phyloP scores from a whole-genome alignment of 139 green algal species.

The Microglena sp. region DNA sequence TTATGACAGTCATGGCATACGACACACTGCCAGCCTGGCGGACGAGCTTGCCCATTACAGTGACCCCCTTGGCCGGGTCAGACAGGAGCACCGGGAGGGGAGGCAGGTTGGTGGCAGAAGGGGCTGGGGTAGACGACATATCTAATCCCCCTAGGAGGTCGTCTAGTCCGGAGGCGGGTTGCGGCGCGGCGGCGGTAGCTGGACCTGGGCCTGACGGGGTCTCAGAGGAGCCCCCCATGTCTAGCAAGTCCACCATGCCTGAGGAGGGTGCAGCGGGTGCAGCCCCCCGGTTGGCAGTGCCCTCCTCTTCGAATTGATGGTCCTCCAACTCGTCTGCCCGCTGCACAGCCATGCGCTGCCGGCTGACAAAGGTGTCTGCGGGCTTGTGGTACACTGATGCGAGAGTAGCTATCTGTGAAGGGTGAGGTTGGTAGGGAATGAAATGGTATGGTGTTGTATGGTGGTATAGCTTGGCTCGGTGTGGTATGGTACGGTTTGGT shows the following conservation, averaged over 20 bases:
- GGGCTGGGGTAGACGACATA: conserved; percentile 3
- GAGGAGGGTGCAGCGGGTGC: no score
- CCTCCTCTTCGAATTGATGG: conserved; percentile 26
- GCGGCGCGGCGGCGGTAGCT: conserved; percentile 13
- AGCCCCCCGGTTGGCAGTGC: no score
- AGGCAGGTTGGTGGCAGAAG: not conserved
- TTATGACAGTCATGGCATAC: conserved; percentile 69
- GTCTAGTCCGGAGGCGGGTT: conserved; percentile 14
- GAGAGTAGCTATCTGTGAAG: conserved; percentile 61
- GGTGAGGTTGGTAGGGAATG: no score
- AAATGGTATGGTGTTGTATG: no score
- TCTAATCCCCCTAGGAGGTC: conserved; percentile 50
- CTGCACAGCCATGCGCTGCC: conserved; percentile 52
- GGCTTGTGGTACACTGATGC: conserved; percentile 92
- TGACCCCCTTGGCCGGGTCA: conserved; percentile 2
- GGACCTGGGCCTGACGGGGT: conserved; percentile 8
- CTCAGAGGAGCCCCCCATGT: not conserved
- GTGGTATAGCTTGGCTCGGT: no score
- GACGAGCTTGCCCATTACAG: conserved; percentile 31
- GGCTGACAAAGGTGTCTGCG: conserved; percentile 71
- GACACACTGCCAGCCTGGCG: conserved; percentile 29
- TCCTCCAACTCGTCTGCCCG: conserved; percentile 19
- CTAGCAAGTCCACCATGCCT: no score
- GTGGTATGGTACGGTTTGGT: no score
- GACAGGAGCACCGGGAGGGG: conserved; percentile 57